A percentile compares a stretch with the other conserved stretches of the same genome.
Conservation (phyloP, 495 filamentous ascomycete species). For the Xylaria cubensis region DNA sequence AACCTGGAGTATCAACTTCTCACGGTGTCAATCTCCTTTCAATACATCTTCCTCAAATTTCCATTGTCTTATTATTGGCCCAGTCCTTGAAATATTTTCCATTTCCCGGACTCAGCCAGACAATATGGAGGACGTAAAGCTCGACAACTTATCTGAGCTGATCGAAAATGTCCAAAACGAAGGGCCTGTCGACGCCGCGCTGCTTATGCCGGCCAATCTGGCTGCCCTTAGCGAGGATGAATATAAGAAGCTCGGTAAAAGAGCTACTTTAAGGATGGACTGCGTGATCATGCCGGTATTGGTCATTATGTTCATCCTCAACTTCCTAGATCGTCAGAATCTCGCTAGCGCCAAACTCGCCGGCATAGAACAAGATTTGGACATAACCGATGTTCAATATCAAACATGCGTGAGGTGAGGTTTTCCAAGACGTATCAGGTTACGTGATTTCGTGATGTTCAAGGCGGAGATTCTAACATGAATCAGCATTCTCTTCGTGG, state of each 20-base stretch:
- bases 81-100: background rate
- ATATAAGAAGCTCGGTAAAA: conserved; percentile 27
- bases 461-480: too few species aligned
- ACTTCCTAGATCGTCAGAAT: conserved; percentile 36
- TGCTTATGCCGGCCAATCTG: conserved; percentile 31
- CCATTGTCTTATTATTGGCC: background rate
- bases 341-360: conserved; percentile 33
- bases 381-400: conserved; percentile 24
- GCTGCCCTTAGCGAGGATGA: conserved; percentile 33
- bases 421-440: too few species aligned
- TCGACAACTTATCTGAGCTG: background rate
- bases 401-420: too few species aligned
- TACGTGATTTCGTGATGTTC: too few species aligned
- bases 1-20: background rate
- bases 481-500: conserved; percentile 56
- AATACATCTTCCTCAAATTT: background rate
- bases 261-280: conserved; percentile 33
- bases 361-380: conserved; percentile 34
- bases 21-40: background rate
- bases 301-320: conserved; percentile 36
- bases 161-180: background rate
- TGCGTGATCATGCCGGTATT: conserved; percentile 32
- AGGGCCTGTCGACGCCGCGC: background rate
- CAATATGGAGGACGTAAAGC: conserved; percentile 7
- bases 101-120: background rate